Evolutionary conservation across 495 filamentous ascomycete genomes (phyloP).

Genomic region (Neohortaea acidophila): DNA sequence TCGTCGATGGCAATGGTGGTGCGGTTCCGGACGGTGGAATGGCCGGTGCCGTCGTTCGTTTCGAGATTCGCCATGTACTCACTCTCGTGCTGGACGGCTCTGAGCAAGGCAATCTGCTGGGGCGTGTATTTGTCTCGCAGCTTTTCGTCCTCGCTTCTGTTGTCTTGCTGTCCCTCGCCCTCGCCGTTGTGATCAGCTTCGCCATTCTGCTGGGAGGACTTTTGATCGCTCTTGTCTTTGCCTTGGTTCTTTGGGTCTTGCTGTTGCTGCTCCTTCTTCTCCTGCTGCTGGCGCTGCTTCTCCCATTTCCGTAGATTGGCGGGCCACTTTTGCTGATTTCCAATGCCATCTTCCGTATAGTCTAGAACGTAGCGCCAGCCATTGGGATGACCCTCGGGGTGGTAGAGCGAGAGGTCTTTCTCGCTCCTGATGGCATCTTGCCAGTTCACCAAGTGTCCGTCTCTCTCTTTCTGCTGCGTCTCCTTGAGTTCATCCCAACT

Average conservation of each 20-base stretch:
- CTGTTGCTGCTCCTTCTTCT: slow-evolving; percentile 8
- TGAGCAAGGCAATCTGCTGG: slow-evolving; percentile 21
- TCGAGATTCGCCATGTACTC: slow-evolving; percentile 17
- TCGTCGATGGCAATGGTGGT: slow-evolving; percentile 20
- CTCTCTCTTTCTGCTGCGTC: not conserved
- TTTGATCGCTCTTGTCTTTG: slow-evolving; percentile 1
- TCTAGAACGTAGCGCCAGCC: slow-evolving; percentile 16
- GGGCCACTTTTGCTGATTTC: slow-evolving; percentile 14
- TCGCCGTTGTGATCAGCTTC: slow-evolving; percentile 8
- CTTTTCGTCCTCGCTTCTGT: slow-evolving; percentile 14
- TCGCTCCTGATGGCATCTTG: slow-evolving; percentile 9
- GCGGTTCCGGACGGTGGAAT: slow-evolving; percentile 10
- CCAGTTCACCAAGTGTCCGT: slow-evolving; percentile 14
- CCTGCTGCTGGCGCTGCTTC: slow-evolving; percentile 14
- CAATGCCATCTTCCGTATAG: slow-evolving; percentile 14
- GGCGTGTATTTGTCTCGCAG: slow-evolving; percentile 13
- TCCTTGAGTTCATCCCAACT: slow-evolving; percentile 5
- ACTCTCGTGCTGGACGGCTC: slow-evolving; percentile 18
- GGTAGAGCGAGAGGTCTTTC: slow-evolving; percentile 7
- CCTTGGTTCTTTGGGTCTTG: slow-evolving; percentile 6
- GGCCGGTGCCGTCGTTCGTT: slow-evolving; percentile 21
- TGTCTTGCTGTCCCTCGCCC: not conserved
- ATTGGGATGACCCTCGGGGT: slow-evolving; percentile 9
- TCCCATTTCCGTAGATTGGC: slow-evolving; percentile 19
- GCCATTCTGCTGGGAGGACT: not conserved